Conservation (phyloP, 768 basidiomycete genomes). For the Fomitopsis pulvina region DNA sequence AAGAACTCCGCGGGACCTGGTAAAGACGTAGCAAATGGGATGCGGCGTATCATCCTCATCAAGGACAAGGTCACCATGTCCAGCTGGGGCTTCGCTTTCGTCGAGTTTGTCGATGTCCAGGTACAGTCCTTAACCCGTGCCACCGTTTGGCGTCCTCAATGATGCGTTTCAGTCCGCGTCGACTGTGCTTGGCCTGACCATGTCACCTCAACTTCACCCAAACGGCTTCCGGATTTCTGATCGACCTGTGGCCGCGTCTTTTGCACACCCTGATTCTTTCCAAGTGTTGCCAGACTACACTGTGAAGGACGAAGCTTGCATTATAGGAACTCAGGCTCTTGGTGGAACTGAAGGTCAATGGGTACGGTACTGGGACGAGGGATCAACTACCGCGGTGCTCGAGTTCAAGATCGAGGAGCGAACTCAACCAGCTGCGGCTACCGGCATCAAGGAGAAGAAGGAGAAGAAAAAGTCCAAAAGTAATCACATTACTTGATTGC, state of each 20-base stretch:
- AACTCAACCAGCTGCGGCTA: conserved; percentile 32
- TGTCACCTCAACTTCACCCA: conserved; percentile 84
- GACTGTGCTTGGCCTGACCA: conserved; percentile 72
- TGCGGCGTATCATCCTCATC: conserved; percentile 83
- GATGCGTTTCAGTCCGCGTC: conserved; percentile 62
- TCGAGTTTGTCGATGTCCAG: conserved; percentile 82
- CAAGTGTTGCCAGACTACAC: conserved; percentile 72
- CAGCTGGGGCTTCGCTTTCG: conserved; percentile 92
- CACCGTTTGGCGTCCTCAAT: conserved; percentile 12
- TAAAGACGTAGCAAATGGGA: conserved; percentile 76
- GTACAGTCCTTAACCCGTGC: conserved; percentile 34
- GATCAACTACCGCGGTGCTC: conserved; percentile 63
- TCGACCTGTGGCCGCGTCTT: conserved; percentile 84
- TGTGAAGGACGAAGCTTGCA: conserved; percentile 69
- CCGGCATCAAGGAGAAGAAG: conserved; percentile 55
- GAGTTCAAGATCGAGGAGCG: conserved; percentile 75
- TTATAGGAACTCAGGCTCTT: conserved; percentile 57
- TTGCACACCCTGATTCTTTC: conserved; percentile 89
- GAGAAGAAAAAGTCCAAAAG: conserved; percentile 35
- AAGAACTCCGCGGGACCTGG: conserved; percentile 71
- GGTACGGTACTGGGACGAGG: conserved; percentile 93
- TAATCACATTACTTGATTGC: background rate
- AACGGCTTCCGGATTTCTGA: conserved; percentile 92
- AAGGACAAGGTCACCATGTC: conserved; percentile 84
- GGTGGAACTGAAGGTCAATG: conserved; percentile 69